Base-by-base conservation (phyloP, 768 basidiomycete species). In the Rhizopogon vinicolor region DNA sequence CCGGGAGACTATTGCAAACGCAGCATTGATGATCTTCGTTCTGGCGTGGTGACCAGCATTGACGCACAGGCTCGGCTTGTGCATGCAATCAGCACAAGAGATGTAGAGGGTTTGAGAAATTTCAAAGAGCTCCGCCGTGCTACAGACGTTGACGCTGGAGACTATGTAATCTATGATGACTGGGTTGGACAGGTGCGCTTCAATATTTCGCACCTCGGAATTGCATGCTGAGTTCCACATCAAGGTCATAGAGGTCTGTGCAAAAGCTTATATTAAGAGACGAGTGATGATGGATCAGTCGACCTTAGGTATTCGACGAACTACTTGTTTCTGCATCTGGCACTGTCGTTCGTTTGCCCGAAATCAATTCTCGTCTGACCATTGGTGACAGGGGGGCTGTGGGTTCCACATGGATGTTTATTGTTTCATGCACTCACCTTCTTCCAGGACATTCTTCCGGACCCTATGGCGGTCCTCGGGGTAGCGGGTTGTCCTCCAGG, bases 151-250 rank as follows among this genome's bases (percentile, higher is more conserved):
- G 89, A 89, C 56, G 77, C 89, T 40, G 87, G 89, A 6, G 91
- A 94, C 69, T 91, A 86, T 73, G 90, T 95, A 46, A 74, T 85
- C 16, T 83, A 84, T 63, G 82, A 89, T 60, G 83, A 92, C 67
- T 97, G 94, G 93, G 75, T 96, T 63, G 93, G 93, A 51, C 91
- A 93, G 78, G 91, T 90, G 67, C 66, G 81, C 48, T 49, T n/a
- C 48, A 49, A 64, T 33, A n/a, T 39, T 49, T 48, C 44, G 41
- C 44, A 28, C 18, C 18, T 31, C 37, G n/a, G 49, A 46, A 51
- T 50, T 28, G 35, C 8, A 28, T 51, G 31, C 41, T 33, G 57
- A 39, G 50, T 43, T 54, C 19, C 48, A 25, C 33, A 29, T 58
- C 35, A 57, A 90, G 86, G 79, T 93, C 42, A 81, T 91, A 53